Evolutionary conservation across 768 basidiomycete species (phyloP).

Genomic region (Phanerochaete carnosa): DNA sequence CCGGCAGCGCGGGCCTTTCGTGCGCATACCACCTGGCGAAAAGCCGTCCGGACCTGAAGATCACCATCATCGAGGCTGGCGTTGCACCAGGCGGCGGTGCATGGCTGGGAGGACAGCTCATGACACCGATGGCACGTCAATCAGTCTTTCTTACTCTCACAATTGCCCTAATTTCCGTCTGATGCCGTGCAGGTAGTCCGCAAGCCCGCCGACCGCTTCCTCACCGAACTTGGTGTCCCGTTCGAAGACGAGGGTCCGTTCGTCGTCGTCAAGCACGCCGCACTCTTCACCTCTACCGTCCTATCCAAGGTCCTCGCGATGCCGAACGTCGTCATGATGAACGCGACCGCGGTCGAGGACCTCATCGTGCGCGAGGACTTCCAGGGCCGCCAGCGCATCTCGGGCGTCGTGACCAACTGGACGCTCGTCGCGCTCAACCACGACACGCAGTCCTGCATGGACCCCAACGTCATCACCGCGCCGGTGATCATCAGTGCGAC

Average conservation of each 20-base stretch:
- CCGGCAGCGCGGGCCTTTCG: constrained; percentile 61
- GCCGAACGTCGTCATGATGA: constrained; percentile 72
- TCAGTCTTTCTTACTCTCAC: neutral
- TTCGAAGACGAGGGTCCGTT: constrained; percentile 78
- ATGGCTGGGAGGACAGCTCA: constrained; percentile 77
- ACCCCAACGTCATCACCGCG: constrained; percentile 80
- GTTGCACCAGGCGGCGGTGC: constrained; percentile 75
- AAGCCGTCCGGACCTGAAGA: constrained; percentile 61
- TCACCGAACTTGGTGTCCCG: constrained; percentile 63
- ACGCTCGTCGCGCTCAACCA: constrained; percentile 53
- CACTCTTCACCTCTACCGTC: constrained; percentile 75
- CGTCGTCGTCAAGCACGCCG: constrained; percentile 81
- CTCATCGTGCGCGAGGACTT: constrained; percentile 62
- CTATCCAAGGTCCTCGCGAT: constrained; percentile 66
- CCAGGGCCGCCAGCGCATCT: constrained; percentile 39
- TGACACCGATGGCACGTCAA: constrained; percentile 66
- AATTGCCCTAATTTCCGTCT: neutral
- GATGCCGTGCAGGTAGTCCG: constrained; percentile 53
- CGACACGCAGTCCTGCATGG: constrained; percentile 67
- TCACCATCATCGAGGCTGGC: constrained; percentile 69
- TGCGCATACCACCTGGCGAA: constrained; percentile 74
- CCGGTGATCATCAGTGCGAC: constrained; percentile 70
- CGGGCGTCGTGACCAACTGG: constrained; percentile 57
- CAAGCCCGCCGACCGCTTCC: constrained; percentile 73
- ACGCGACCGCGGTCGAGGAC: constrained; percentile 81